Evolutionary conservation across 352 stramenopile species (phyloP), one percentile per base, ranked within the genome.

Genomic region (Halophytophthora polymorphica): DNA sequence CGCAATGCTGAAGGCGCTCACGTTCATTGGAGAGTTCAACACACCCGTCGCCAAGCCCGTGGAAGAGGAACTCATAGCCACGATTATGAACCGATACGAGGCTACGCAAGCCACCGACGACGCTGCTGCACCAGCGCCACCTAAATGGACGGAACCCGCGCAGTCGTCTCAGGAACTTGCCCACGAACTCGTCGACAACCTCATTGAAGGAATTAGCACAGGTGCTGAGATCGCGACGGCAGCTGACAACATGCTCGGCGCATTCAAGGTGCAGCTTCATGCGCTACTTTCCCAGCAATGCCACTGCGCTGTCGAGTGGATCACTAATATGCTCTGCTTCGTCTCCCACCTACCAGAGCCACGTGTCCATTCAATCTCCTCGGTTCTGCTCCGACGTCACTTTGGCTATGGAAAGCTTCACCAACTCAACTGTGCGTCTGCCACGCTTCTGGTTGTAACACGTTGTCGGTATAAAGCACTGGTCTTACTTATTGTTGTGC

Each of bases 21-120:
- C 74, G 17, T 93, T 91, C 35, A 82, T 93, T 7, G 80, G 77
- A 4, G 79, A 94, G 29, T 90, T 87, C 31, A 78, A 91, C 44
- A 58, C 73, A 0, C 59, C 76, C 2, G 38, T 88, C 4, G 68
- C 79, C 17, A 92, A 90, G 38, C 58, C 64, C 0, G 63, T 90
- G 6, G 75, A 90, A 51, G 68, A 88, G 45, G 83, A 89, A 37
- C 48, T 94, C 19, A 72, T 92, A 21, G 70, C 69, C 39, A 87
- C 82, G 21, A 71, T 94, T 40, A 89, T 92, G 81, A 68, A 52
- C 38, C 61, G 73, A 17, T 86, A 88, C 56, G 79, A 91, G 50
- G 54, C 58, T 1, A 59, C 78, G 31, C 64, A 70, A 5, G 58
- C 43, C 36, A 44, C 69, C 25, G 53, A 42, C 15, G 40, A 69